These are phyloP conservation scores for Micromonas commoda DNA, from an alignment of 139 green algal genomes.

Conservation along the genomic window DNA sequence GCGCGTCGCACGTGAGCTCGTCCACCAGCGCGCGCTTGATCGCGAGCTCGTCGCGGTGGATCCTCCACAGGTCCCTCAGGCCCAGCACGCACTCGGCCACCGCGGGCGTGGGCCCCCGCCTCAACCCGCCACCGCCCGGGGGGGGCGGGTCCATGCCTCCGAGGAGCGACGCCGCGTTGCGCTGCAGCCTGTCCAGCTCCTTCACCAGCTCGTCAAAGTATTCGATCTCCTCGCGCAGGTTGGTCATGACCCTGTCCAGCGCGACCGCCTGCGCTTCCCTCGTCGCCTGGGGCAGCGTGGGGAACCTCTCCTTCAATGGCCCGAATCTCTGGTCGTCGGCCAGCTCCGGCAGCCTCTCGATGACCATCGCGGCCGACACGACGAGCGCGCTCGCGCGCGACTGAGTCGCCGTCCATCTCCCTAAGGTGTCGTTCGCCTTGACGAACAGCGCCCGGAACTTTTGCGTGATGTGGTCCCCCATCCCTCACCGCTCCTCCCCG, in stretches of 20 bases:
- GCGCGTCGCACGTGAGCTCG: neutral
- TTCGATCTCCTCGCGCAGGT: neutral
- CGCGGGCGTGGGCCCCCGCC: neutral
- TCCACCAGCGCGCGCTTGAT: neutral
- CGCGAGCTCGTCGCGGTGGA: neutral
- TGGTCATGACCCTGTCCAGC: neutral
- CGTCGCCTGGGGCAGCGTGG: neutral
- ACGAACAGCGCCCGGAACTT: neutral
- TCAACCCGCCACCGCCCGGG: neutral
- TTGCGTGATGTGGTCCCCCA: neutral
- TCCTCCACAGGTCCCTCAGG: conserved; percentile 6
- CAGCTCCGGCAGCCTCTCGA: neutral
- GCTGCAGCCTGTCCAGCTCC: neutral
- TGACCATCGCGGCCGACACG: neutral
- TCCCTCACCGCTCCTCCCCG: neutral
- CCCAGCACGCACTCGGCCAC: conserved; percentile 15
- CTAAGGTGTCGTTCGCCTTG: neutral
- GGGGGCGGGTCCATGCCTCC: neutral
- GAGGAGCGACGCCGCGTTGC: neutral
- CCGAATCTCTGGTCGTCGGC: neutral
- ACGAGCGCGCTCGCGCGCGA: neutral
- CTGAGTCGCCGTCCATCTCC: neutral
- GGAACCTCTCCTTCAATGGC: neutral
- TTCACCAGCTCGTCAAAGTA: neutral
- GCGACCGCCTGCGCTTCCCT: neutral